A percentile compares a stretch with the other conserved stretches of the same genome.
These are phyloP conservation scores for Trametes elegans DNA, from an alignment of 768 basidiomycete species.

Conservation along the genomic window DNA sequence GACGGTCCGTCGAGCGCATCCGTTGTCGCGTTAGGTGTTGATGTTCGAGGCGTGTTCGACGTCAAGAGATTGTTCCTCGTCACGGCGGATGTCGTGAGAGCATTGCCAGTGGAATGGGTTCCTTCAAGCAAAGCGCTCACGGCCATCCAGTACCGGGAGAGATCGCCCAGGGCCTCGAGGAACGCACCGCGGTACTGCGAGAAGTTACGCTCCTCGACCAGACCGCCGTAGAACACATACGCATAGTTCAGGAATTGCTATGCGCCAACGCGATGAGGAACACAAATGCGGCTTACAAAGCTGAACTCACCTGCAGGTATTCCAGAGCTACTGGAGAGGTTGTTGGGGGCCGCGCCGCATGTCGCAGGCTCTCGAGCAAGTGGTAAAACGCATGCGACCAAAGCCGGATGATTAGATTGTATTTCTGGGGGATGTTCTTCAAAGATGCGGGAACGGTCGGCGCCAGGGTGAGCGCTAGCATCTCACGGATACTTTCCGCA, in stretches of 20 bases:
- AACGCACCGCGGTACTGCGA: conserved; percentile 73
- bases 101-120: conserved; percentile 33
- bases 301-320: conserved; percentile 57
- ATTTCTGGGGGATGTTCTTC: conserved; percentile 86
- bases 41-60: conserved; percentile 29
- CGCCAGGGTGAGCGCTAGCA: conserved; percentile 82
- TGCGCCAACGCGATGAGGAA: background rate
- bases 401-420: conserved; percentile 91
- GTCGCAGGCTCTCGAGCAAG: conserved; percentile 86
- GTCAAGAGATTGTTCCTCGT: conserved; percentile 27
- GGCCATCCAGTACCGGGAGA: conserved; percentile 92
- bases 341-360: conserved; percentile 57
- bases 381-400: conserved; percentile 93
- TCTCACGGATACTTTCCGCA: conserved; percentile 86
- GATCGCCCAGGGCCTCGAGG: conserved; percentile 96
- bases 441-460: conserved; percentile 87
- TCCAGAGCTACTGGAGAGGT: conserved; percentile 73
- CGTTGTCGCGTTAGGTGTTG: conserved; percentile 14
- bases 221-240: conserved; percentile 88
- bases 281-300: background rate
- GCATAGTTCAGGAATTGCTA: conserved; percentile 90
- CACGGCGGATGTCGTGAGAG: conserved; percentile 54
- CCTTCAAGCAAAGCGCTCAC: conserved; percentile 83
- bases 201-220: conserved; percentile 80
- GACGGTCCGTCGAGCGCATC: conserved; percentile 21